Base-by-base conservation (phyloP, 2,329 filamentous ascomycete species). In the Didymella pomorum region DNA sequence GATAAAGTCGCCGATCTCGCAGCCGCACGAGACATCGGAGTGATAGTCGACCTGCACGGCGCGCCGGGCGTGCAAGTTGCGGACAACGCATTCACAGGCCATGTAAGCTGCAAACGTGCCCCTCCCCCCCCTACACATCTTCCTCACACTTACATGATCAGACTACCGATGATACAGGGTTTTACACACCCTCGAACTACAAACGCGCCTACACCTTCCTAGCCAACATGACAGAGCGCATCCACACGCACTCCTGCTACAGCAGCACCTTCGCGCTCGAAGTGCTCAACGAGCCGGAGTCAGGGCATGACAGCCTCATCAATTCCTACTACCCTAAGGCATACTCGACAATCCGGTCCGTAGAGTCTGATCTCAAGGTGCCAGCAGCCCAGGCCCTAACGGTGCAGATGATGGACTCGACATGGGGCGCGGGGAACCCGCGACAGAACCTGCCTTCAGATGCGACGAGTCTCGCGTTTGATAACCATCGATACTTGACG, bases 401-500 rank as follows among this genome's bases (percentile, higher is more conserved):
- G 59, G 81, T 88, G 18, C 81, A 82, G 62, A 78, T 79, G 64
- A 84, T 84, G 82, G 81, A 84, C 60, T 66, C 78, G 8, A 71
- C 78, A 35, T 89, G 86, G 86, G 83, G 82, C 20, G 80, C 84
- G 0, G 85, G 85, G 2, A 78, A 87, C 65, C 84, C 85, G 0
- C 80, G 77, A 18, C 63, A 78, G n/a, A 76, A 75, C 52, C 76
- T 87, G 7, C 54, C 60, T 2, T 72, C 78, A 58, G 74, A 77
- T 21, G 73, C 78, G 29, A 16, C 9, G 2, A 78, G 76, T 58
- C 76, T 82, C 12, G 80, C 81, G 28, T 88, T 82, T 64, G 85
- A 88, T 68, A 81, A 86, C 66, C 86, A 87, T 65, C 80, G 84
- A 25, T 88, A 87, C 69, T 71, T 85, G 23, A 82, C 82, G 61